Base-by-base conservation (phyloP, 495 filamentous ascomycete species). In the Aspergillus indologenus region DNA sequence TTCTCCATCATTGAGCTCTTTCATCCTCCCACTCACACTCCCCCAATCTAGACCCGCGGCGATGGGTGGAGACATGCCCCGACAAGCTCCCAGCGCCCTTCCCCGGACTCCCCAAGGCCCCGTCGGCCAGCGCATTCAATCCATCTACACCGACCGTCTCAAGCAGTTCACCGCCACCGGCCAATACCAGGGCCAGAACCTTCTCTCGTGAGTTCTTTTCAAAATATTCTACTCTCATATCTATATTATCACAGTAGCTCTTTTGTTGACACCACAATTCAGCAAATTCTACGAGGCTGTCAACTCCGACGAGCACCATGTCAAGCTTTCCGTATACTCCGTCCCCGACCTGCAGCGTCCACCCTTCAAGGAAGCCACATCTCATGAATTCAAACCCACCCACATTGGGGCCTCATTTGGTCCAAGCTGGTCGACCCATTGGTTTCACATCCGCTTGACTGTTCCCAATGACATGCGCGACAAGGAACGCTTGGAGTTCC, bases 371-470 rank as follows among this genome's bases (percentile, higher is more conserved):
- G 91, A 97, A 42, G 94, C 93, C 18, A 88, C 86, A 34, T 87
- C 84, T 20, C 85, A 92, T 58, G 79, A 89, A 43, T 98, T 95
- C 74, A 79, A 79, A 26, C 75, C 83, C n/a, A 89, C 93, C 1
- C 76, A 79, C 17, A 85, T 91, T 54, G 92, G 93, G 29, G 80
- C 86, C 56, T 83, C 78, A 15, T 97, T 97, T 64, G 94, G 94
- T 4, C 94, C 94, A 12, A 92, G 91, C 47, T 98, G 94, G 94
- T 91, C 91, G 0, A 98, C 94, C n/a, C 93, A 97, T 72, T 98
- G 94, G 94, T 94, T 98, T 81, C 87, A 85, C 45, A 83, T 96
- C 54, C 75, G 84, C 45, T 75, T 98, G 56, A 90, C 80, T 1
- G 82, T 98, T 20, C 94, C 94, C 18, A 61, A 79, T 61, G 76